Evolutionary conservation across 225 moss, liverwort and hornwort genomes (phyloP).

Genomic region (Straminergon stramineum): DNA sequence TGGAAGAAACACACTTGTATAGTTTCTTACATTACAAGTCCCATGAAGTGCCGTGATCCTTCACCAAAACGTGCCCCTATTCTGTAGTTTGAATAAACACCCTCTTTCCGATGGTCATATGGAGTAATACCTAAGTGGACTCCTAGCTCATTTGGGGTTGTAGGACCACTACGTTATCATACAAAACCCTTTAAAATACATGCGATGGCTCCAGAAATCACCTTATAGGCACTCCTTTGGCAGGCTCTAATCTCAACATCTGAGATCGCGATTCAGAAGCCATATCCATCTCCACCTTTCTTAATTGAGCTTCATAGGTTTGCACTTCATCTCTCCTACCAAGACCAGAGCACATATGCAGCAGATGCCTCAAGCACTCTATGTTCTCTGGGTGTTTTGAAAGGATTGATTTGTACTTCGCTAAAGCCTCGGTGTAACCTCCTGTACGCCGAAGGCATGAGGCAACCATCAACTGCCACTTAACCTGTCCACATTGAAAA

Average conservation of each 20-base stretch:
- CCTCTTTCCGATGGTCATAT: neutral
- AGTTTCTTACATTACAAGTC: neutral
- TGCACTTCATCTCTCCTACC: constrained; percentile 68
- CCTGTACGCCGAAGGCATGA: constrained; percentile 83
- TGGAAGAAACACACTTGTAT: neutral
- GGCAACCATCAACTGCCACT: constrained; percentile 96
- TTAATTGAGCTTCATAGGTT: constrained; percentile 48
- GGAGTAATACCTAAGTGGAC: neutral
- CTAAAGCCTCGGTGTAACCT: constrained; percentile 63
- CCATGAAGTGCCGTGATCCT: neutral
- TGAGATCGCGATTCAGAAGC: constrained; percentile 15
- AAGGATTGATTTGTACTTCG: constrained; percentile 70
- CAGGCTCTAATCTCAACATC: constrained; percentile 26
- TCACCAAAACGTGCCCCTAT: neutral
- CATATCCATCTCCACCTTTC: constrained; percentile 31
- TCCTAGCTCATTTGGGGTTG: neutral
- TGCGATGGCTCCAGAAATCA: neutral
- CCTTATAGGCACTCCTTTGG: constrained; percentile 25
- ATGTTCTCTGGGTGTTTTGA: constrained; percentile 65
- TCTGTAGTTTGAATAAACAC: neutral
- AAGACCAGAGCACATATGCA: constrained; percentile 89
- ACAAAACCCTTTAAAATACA: neutral
- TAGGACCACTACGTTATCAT: too few species aligned
- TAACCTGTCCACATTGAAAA: constrained; percentile 48
- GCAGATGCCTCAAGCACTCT: constrained; percentile 71